phyloP scores from a whole-genome alignment of 2,329 filamentous ascomycete genomes.

The Diaporthe longicolla region DNA sequence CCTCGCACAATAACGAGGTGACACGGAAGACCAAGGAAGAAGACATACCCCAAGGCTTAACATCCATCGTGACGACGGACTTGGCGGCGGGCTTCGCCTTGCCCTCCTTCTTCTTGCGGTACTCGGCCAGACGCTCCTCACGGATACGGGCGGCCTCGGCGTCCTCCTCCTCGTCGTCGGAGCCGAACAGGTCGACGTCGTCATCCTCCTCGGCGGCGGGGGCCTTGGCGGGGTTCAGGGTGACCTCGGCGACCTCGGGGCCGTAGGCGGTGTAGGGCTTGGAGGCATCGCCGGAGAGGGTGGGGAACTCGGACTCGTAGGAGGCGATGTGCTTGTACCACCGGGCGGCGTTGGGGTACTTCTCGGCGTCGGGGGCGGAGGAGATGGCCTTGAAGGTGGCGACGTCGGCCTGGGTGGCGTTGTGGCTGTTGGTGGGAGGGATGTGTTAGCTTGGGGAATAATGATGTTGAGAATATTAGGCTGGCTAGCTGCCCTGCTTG shows the following conservation, averaged over 20 bases:
- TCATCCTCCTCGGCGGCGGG: conserved; percentile 80
- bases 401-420: conserved; percentile 94
- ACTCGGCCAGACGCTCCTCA: conserved; percentile 91
- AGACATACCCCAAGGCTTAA: conserved; percentile 97
- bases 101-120: conserved; percentile 96
- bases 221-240: conserved; percentile 89
- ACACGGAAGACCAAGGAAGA: not conserved
- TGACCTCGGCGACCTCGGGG: conserved; percentile 82
- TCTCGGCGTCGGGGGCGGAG: conserved; percentile 80
- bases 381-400: conserved; percentile 92
- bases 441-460: conserved; percentile 21
- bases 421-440: conserved; percentile 56
- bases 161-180: conserved; percentile 94
- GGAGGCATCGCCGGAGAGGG: conserved; percentile 90
- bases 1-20: no score
- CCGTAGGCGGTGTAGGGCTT: conserved; percentile 93
- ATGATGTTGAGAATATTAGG: not conserved
- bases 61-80: conserved; percentile 94
- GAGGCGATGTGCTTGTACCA: conserved; percentile 99
- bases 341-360: conserved; percentile 94
- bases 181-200: conserved; percentile 93
- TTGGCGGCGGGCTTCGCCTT: conserved; percentile 95
- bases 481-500: not conserved
- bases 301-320: conserved; percentile 92
- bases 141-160: conserved; percentile 86